phyloP scores from a whole-genome alignment of 495 filamentous ascomycete species.

The Penicillium samsonianum region DNA sequence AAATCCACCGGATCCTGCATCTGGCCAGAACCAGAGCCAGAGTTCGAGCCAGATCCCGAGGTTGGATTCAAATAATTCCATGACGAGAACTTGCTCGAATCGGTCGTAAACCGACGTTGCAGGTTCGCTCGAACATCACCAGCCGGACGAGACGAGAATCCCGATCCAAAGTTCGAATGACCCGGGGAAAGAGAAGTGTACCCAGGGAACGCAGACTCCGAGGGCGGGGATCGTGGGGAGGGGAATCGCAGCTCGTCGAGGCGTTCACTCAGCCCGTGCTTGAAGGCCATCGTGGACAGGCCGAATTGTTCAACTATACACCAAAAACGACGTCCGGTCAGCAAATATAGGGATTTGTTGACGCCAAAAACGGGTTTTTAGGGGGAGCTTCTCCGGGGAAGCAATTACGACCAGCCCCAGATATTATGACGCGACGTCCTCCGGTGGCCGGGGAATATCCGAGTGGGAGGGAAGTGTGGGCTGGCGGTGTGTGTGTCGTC shows the following conservation, averaged over 20 bases:
- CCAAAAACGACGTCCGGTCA: slow-evolving; percentile 27
- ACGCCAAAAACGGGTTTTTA: slow-evolving; percentile 12
- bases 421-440: slow-evolving; percentile 6
- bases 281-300: slow-evolving; percentile 61
- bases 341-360: slow-evolving; percentile 19
- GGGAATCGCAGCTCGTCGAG: slow-evolving; percentile 79
- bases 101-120: slow-evolving; percentile 92
- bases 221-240: slow-evolving; percentile 68
- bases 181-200: slow-evolving; percentile 70
- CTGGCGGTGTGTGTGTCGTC: slow-evolving; percentile 41
- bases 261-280: slow-evolving; percentile 63
- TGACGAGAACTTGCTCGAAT: slow-evolving; percentile 76
- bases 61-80: slow-evolving; percentile 68
- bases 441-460: slow-evolving; percentile 10
- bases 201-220: slow-evolving; percentile 68
- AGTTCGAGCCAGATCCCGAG: not conserved
- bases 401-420: slow-evolving; percentile 15
- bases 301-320: slow-evolving; percentile 37
- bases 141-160: slow-evolving; percentile 49
- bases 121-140: slow-evolving; percentile 70
- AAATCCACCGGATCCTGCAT: slow-evolving; percentile 59
- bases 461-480: slow-evolving; percentile 19
- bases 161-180: slow-evolving; percentile 57
- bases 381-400: slow-evolving; percentile 8
- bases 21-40: slow-evolving; percentile 44